Conservation (phyloP, 345 rosid species). For the Streptanthus diversifolius region DNA sequence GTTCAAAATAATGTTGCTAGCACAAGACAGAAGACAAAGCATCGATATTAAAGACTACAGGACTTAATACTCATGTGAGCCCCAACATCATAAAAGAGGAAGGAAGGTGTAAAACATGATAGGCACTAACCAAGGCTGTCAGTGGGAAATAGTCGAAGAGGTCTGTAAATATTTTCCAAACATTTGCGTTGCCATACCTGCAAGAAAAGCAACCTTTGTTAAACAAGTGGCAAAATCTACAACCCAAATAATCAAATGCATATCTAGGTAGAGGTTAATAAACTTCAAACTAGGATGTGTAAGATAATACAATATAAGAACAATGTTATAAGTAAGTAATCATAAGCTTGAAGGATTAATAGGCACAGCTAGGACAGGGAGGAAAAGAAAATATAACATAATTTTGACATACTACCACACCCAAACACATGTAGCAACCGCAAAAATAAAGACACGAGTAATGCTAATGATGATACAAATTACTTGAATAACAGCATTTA, state of each 20-base stretch:
- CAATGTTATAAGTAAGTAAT: not conserved
- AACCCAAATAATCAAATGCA: slow-evolving; percentile 16
- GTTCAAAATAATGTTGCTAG: slow-evolving; percentile 6
- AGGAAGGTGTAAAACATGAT: not conserved
- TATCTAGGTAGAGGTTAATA: not conserved
- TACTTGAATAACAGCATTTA: slow-evolving; percentile 10
- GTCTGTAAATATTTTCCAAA: slow-evolving; percentile 90
- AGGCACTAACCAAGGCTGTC: slow-evolving; percentile 87
- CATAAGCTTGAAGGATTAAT: slow-evolving; percentile 13
- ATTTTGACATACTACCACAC: not conserved
- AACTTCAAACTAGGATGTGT: not conserved
- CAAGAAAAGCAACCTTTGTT: slow-evolving; percentile 21
- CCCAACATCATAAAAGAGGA: not conserved
- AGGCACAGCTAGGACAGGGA: not conserved
- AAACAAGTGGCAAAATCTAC: not conserved
- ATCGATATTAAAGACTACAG: not conserved
- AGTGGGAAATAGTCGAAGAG: slow-evolving; percentile 92
- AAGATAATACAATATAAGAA: not conserved
- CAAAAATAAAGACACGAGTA: not conserved
- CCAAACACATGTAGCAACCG: not conserved
- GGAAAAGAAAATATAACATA: not conserved
- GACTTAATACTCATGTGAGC: slow-evolving; percentile 3
- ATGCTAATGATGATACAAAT: slow-evolving; percentile 7
- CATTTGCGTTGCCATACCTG: slow-evolving; percentile 96
- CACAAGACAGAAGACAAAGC: not conserved